Evolutionary conservation across 1,139 yeast species (phyloP).

Genomic region (Candida albicans): DNA sequence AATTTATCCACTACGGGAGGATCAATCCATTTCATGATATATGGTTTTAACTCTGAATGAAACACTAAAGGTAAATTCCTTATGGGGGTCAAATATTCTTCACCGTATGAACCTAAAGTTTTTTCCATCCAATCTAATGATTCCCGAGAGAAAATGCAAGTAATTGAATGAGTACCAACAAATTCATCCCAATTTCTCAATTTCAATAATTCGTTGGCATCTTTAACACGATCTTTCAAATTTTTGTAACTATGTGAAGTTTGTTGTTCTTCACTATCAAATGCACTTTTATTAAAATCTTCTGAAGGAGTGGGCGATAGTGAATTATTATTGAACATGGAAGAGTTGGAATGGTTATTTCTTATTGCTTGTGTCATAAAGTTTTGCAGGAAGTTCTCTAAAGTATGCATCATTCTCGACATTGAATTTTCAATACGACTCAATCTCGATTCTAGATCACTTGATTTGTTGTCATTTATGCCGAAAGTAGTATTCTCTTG

Average conservation of each 20-base stretch:
- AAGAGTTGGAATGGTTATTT: background rate
- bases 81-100: conserved; percentile 27
- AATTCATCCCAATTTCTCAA: conserved; percentile 20
- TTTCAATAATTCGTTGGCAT: conserved; percentile 4
- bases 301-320: too few species aligned
- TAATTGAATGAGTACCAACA: conserved; percentile 41
- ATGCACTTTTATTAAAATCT: too few species aligned
- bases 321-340: too few species aligned
- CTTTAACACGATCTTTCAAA: background rate
- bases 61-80: conserved; percentile 32
- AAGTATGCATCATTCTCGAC: conserved; percentile 3
- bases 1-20: conserved; percentile 29
- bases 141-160: conserved; percentile 37
- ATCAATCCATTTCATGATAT: conserved; percentile 34
- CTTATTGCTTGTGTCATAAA: background rate
- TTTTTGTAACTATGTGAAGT: too few species aligned
- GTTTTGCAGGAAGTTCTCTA: conserved; percentile 11
- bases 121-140: conserved; percentile 36
- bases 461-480: background rate
- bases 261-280: too few species aligned
- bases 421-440: conserved; percentile 7
- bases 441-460: conserved; percentile 3
- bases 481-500: background rate
- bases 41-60: conserved; percentile 20
- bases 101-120: conserved; percentile 25